These are phyloP conservation scores for Aphanomyces euteiches DNA, from an alignment of 352 stramenopile species.

Conservation along the genomic window DNA sequence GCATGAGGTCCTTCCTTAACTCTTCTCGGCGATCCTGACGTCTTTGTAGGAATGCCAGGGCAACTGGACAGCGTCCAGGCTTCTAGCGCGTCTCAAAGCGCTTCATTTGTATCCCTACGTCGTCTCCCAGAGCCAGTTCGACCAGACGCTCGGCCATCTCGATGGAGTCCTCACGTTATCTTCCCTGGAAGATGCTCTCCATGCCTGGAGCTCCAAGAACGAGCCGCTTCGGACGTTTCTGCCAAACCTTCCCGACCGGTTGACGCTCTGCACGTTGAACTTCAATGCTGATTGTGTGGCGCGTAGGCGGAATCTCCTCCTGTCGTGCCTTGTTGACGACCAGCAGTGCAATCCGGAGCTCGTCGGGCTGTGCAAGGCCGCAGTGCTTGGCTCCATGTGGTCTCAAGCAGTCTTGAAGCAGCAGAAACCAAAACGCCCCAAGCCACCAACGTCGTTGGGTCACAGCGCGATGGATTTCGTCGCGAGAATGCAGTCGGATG, in stretches of 20 bases:
- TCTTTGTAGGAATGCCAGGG: constrained; percentile 1
- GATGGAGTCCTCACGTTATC: not conserved
- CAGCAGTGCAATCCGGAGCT: not conserved
- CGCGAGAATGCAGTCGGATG: too few species aligned
- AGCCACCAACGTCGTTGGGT: too few species aligned
- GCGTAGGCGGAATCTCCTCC: not conserved
- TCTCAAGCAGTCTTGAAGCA: too few species aligned
- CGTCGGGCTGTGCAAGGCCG: not conserved
- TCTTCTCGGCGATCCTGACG: too few species aligned
- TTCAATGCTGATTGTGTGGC: not conserved
- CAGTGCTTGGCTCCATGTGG: too few species aligned
- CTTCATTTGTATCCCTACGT: constrained; percentile 18
- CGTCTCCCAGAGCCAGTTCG: constrained; percentile 9
- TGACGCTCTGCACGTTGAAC: not conserved
- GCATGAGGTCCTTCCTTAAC: too few species aligned
- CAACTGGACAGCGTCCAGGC: not conserved
- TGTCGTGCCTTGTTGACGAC: not conserved
- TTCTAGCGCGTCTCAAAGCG: not conserved
- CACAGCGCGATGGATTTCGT: too few species aligned
- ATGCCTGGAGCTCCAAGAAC: constrained; percentile 3
- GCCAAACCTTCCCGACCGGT: not conserved
- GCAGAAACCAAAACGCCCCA: too few species aligned
- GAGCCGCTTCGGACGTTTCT: not conserved
- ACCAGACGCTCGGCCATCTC: not conserved
- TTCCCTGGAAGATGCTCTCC: not conserved